phyloP scores from a whole-genome alignment of 495 filamentous ascomycete species.

The Lichenothelia convexa region DNA sequence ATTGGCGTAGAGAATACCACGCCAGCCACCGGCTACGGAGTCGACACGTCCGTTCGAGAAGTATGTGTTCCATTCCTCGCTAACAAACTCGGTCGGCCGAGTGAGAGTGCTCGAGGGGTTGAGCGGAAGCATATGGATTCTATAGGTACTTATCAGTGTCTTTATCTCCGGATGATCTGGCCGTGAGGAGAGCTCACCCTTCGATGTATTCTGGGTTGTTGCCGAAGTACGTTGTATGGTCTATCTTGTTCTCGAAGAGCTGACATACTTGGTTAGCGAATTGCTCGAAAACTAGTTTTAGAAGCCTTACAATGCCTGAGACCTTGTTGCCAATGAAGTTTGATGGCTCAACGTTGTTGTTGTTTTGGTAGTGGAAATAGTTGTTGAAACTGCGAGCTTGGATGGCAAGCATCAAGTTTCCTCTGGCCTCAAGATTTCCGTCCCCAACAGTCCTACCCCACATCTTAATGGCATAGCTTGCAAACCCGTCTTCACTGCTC shows the following conservation, averaged over 20 bases:
- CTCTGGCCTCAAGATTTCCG: conserved; percentile 65
- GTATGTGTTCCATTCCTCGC: conserved; percentile 69
- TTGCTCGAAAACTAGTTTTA: too few relatives aligned
- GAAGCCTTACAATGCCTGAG: conserved; percentile 77
- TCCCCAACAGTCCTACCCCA: conserved; percentile 70
- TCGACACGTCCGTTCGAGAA: conserved; percentile 46
- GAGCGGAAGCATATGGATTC: conserved; percentile 89
- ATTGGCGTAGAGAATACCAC: conserved; percentile 68
- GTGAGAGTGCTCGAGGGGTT: conserved; percentile 51
- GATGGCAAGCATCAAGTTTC: conserved; percentile 68
- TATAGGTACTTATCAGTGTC: neutral
- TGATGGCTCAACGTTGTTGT: conserved; percentile 58
- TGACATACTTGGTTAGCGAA: too few relatives aligned
- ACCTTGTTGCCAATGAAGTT: conserved; percentile 72
- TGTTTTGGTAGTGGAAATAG: conserved; percentile 60
- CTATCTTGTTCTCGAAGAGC: conserved; percentile 93
- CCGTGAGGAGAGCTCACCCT: conserved; percentile 27
- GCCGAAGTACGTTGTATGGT: conserved; percentile 92
- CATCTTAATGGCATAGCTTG: conserved; percentile 73
- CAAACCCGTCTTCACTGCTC: conserved; percentile 76
- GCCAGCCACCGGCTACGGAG: conserved; percentile 56
- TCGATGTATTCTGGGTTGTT: conserved; percentile 65
- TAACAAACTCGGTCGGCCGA: conserved; percentile 50
- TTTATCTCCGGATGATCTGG: neutral
- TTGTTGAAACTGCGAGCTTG: conserved; percentile 47